These are phyloP conservation scores for Amylocystis lapponica DNA, from an alignment of 768 basidiomycete genomes.

Conservation along the genomic window DNA sequence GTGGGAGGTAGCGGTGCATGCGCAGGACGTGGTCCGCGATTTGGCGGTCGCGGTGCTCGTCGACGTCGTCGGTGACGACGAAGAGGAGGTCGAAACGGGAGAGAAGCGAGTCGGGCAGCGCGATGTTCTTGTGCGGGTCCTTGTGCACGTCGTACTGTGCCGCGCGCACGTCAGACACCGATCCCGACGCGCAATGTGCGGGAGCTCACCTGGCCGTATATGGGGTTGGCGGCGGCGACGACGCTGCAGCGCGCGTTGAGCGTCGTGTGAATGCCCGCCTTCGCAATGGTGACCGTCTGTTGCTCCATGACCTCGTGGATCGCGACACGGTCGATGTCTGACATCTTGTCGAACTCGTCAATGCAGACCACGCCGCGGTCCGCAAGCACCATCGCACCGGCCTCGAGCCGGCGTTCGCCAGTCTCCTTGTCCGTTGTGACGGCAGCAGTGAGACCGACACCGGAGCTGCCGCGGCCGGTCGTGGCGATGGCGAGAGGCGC, in stretches of 20 bases:
- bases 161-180: slow-evolving; percentile 8
- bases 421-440: slow-evolving; percentile 98
- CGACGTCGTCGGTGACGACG: slow-evolving; percentile 96
- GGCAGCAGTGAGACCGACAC: slow-evolving; percentile 97
- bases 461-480: slow-evolving; percentile 96
- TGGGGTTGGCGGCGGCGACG: slow-evolving; percentile 96
- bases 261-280: slow-evolving; percentile 97
- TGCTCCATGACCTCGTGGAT: slow-evolving; percentile 99
- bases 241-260: slow-evolving; percentile 97
- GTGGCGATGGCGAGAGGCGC: slow-evolving; percentile 98
- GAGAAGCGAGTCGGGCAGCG: slow-evolving; percentile 92
- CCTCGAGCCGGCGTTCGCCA: slow-evolving; percentile 93
- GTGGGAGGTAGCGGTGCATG: slow-evolving; percentile 94
- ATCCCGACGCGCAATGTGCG: background rate
- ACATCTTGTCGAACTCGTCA: slow-evolving; percentile 99
- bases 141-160: slow-evolving; percentile 99
- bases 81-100: slow-evolving; percentile 99
- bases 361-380: slow-evolving; percentile 99
- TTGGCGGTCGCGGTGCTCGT: slow-evolving; percentile 86
- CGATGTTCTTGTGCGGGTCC: slow-evolving; percentile 98
- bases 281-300: slow-evolving; percentile 98
- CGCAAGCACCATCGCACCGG: slow-evolving; percentile 98
- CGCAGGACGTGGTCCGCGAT: slow-evolving; percentile 98
- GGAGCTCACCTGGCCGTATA: slow-evolving; percentile 82
- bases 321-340: slow-evolving; percentile 95